Conservation (phyloP, 495 filamentous ascomycete genomes). For the Penicillium coprophilum region DNA sequence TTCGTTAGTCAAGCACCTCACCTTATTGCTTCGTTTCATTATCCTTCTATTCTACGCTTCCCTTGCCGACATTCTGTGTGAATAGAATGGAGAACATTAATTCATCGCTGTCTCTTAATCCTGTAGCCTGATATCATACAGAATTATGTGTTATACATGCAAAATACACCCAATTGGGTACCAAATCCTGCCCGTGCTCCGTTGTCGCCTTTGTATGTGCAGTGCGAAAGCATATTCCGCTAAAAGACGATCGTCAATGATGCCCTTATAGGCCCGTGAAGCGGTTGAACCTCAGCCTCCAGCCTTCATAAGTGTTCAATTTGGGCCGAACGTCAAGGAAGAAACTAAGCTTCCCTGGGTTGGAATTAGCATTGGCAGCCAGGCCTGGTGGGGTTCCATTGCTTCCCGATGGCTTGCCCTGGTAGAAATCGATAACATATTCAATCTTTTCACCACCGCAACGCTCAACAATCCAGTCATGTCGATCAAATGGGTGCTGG, state of each 20-base stretch:
- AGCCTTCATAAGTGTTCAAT: conserved; percentile 86
- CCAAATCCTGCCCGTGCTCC: conserved; percentile 31
- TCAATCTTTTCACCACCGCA: conserved; percentile 81
- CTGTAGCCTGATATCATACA: conserved; percentile 41
- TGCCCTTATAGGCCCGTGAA: conserved; percentile 54
- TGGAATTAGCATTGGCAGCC: conserved; percentile 43
- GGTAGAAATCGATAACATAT: conserved; percentile 98
- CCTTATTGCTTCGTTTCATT: conserved; percentile 19
- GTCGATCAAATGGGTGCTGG: conserved; percentile 87
- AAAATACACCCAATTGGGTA: conserved; percentile 35
- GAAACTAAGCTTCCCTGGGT: conserved; percentile 74
- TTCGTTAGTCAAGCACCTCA: conserved; percentile 15
- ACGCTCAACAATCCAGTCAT: conserved; percentile 95
- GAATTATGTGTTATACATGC: conserved; percentile 39
- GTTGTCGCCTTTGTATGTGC: conserved; percentile 31
- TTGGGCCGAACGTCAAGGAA: conserved; percentile 95
- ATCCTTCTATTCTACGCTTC: conserved; percentile 4
- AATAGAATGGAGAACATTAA: conserved; percentile 28
- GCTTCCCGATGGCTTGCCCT: conserved; percentile 56
- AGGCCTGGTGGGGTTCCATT: conserved; percentile 29
- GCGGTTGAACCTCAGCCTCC: conserved; percentile 72
- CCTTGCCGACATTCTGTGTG: conserved; percentile 5
- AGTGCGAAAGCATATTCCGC: conserved; percentile 10
- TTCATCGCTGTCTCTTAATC: conserved; percentile 18
- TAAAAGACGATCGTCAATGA: conserved; percentile 1